Percentiles rank a stretch among this genome's conserved stretches.
Conservation (phyloP, 306 rosid species). For the Cyclanthera cordifolia region DNA sequence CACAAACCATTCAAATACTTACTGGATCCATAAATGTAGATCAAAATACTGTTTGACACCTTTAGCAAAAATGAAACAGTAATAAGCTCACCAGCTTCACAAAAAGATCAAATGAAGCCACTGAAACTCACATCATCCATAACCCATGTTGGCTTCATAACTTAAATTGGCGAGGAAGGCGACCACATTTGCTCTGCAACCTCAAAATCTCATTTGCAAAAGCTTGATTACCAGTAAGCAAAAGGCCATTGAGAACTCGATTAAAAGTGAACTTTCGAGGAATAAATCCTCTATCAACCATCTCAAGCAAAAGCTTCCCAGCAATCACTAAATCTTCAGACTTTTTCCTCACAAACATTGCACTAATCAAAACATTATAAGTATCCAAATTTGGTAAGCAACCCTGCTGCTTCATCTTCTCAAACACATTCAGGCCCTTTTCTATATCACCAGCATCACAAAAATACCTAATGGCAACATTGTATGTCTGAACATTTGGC, state of each 20-base stretch:
- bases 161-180: constrained; percentile 45
- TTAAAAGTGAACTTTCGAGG: constrained; percentile 62
- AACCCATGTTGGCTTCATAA: constrained; percentile 22
- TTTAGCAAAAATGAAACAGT: not conserved
- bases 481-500: constrained; percentile 64
- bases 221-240: constrained; percentile 61
- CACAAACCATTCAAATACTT: not conserved
- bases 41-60: not conserved
- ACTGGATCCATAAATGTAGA: not conserved
- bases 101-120: not conserved
- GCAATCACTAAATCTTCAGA: constrained; percentile 59
- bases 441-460: constrained; percentile 73
- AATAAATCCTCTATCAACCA: constrained; percentile 68
- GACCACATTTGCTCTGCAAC: constrained; percentile 56
- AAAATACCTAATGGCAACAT: constrained; percentile 49
- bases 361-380: constrained; percentile 63
- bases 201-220: constrained; percentile 70
- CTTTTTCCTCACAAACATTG: constrained; percentile 82
- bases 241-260: constrained; percentile 63
- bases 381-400: constrained; percentile 84
- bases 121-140: not conserved
- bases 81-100: not conserved
- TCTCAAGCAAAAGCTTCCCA: constrained; percentile 72
- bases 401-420: constrained; percentile 45
- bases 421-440: constrained; percentile 48